A percentile compares a stretch with the other conserved stretches of the same genome.
Conservation (phyloP, 306 rosid genomes). For the Clitoria ternatea region DNA sequence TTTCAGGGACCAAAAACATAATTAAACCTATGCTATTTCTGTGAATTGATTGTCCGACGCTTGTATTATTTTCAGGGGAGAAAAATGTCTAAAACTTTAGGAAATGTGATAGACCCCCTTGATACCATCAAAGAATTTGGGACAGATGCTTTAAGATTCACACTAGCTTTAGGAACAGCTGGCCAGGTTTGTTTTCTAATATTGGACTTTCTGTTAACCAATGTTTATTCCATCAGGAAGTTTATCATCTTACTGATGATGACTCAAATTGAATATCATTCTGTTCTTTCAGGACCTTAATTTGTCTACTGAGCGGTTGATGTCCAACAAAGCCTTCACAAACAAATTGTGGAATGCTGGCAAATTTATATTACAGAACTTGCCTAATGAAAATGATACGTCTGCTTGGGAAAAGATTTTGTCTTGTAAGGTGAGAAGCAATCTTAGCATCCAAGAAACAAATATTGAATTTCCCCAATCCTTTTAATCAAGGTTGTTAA, state of each 20-base stretch:
- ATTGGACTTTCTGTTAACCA: neutral
- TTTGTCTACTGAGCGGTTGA: conserved; percentile 80
- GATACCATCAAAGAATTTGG: conserved; percentile 89
- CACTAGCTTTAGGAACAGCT: conserved; percentile 94
- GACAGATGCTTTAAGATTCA: conserved; percentile 92
- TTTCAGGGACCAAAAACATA: too few relatives aligned
- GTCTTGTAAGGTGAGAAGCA: conserved; percentile 50
- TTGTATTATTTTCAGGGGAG: conserved; percentile 59
- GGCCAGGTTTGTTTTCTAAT: conserved; percentile 72
- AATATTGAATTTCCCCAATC: neutral
- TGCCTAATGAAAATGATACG: conserved; percentile 58
- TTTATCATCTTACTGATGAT: conserved; percentile 7
- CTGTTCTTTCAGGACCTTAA: conserved; percentile 73
- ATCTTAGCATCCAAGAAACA: neutral
- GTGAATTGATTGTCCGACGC: neutral
- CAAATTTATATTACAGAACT: conserved; percentile 80
- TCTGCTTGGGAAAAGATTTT: conserved; percentile 60
- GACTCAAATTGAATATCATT: neutral
- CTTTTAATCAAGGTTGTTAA: neutral
- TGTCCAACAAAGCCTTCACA: conserved; percentile 90
- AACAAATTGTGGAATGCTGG: conserved; percentile 99
- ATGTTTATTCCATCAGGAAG: conserved; percentile 4
- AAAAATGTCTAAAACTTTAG: conserved; percentile 93
- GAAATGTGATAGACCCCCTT: conserved; percentile 89
- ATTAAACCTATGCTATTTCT: neutral